phyloP scores from a whole-genome alignment of 73 alveolate species.

The Symbiodinium pilosum region DNA sequence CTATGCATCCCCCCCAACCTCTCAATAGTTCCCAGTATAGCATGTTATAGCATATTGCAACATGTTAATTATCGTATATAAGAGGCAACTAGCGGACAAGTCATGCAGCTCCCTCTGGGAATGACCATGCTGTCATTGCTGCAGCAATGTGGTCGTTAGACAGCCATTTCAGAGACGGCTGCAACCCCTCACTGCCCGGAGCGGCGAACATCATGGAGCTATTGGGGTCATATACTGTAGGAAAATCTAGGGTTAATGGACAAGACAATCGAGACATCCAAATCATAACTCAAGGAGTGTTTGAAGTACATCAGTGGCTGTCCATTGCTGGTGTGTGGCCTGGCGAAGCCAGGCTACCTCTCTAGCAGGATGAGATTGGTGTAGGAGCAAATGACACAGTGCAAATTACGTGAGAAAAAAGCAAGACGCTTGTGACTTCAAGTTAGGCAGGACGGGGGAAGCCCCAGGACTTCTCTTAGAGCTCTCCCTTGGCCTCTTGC shows the following conservation, averaged over 20 bases:
- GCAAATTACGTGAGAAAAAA: background rate
- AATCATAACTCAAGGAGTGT: too few species aligned
- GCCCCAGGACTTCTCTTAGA: too few species aligned
- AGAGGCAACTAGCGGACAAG: background rate
- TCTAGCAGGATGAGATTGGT: background rate
- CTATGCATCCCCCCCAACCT: too few species aligned
- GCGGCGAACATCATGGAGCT: background rate
- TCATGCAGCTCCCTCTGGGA: conserved; percentile 15
- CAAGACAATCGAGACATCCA: too few species aligned
- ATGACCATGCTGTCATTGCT: background rate
- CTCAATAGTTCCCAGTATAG: too few species aligned
- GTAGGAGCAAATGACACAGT: background rate
- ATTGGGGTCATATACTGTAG: too few species aligned
- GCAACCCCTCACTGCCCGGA: background rate
- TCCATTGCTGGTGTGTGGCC: background rate
- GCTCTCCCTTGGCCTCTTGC: too few species aligned
- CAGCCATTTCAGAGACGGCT: background rate
- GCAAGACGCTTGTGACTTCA: background rate
- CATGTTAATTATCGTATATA: too few species aligned
- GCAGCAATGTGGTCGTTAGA: background rate
- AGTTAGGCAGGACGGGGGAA: too few species aligned
- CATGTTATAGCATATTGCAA: too few species aligned
- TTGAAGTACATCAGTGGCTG: too few species aligned
- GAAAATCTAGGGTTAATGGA: too few species aligned
- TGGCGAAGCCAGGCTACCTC: conserved; percentile 16